Evolutionary conservation across 1,139 yeast genomes (phyloP).

Genomic region (Magnusiomyces fungicola): DNA sequence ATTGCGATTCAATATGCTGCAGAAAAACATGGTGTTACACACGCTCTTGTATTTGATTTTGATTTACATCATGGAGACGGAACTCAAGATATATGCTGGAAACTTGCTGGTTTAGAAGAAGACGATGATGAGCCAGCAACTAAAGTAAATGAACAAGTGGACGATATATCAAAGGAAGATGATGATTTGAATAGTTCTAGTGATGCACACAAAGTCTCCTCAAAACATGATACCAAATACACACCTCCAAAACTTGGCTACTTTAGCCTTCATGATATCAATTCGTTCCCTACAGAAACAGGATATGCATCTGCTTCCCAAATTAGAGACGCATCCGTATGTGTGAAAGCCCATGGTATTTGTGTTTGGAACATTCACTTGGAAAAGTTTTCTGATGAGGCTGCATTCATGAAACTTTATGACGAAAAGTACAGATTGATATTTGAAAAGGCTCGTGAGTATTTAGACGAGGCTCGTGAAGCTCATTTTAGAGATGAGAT

Average conservation of each 20-base stretch:
- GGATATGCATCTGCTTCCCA: conserved; percentile 70
- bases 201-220: conserved; percentile 3
- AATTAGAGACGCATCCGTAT: conserved; percentile 70
- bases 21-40: conserved; percentile 57
- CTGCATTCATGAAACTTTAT: conserved; percentile 60
- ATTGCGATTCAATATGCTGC: conserved; percentile 77
- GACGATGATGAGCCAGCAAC: conserved; percentile 26
- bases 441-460: conserved; percentile 62
- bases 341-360: conserved; percentile 61
- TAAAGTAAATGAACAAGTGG: neutral
- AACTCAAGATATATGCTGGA: conserved; percentile 82
- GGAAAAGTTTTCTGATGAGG: conserved; percentile 53
- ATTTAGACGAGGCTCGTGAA: conserved; percentile 36
- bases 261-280: conserved; percentile 78
- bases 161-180: conserved; percentile 9
- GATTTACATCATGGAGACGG: conserved; percentile 95
- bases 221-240: conserved; percentile 8
- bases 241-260: conserved; percentile 48
- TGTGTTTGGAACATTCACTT: conserved; percentile 83
- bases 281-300: conserved; percentile 77
- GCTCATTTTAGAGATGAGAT: conserved; percentile 7
- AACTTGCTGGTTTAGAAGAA: conserved; percentile 57
- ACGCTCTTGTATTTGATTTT: conserved; percentile 75
- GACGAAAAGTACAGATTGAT: conserved; percentile 54
- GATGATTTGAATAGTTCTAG: conserved; percentile 4